phyloP scores from a whole-genome alignment of 2,329 filamentous ascomycete genomes.

The Talaromyces sp. region DNA sequence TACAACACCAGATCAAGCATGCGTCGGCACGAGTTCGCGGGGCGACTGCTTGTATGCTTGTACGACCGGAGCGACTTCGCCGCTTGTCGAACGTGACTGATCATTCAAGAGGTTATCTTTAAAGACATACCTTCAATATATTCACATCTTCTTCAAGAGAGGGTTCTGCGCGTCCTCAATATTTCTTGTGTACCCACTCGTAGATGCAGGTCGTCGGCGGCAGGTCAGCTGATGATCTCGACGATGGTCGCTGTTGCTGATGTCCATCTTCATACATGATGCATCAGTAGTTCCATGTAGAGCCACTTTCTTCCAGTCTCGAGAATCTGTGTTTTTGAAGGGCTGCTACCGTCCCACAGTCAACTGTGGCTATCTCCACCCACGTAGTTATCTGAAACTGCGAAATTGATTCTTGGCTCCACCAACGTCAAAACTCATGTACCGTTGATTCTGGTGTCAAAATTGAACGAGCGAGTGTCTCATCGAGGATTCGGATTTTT shows the following conservation, averaged over 20 bases:
- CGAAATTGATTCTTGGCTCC: neutral
- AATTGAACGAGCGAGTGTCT: neutral
- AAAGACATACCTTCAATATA: neutral
- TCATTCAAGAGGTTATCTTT: neutral
- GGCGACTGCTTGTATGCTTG: neutral
- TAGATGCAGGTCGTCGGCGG: neutral
- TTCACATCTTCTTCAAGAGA: neutral
- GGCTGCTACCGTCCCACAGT: neutral
- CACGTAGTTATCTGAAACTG: neutral
- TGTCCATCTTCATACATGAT: neutral
- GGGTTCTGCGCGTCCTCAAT: neutral
- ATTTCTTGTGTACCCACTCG: neutral
- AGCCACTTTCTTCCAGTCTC: neutral
- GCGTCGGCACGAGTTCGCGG: neutral
- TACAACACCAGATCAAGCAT: conserved; percentile 5
- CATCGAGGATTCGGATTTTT: too few species aligned
- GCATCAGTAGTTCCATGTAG: neutral
- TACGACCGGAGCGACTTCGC: neutral
- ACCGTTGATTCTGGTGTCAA: neutral
- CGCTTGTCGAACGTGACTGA: neutral
- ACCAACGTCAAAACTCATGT: neutral
- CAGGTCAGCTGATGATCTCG: neutral
- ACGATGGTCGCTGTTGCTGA: neutral
- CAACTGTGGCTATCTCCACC: neutral
- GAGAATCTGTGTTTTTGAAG: neutral